phyloP scores from a whole-genome alignment of 164 flowering plant species.

The Berberis vulgaris region DNA sequence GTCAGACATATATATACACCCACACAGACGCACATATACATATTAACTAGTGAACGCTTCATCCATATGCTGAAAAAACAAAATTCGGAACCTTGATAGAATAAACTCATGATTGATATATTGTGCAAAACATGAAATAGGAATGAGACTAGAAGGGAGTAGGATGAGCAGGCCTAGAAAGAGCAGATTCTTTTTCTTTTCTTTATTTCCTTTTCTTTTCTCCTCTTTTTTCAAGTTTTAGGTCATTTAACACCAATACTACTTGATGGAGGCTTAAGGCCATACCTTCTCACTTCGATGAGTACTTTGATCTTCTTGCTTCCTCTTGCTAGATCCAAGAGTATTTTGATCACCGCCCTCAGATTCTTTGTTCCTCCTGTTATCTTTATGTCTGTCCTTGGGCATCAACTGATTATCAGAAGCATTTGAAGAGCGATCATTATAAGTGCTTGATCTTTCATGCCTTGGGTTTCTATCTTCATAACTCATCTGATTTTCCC shows the following conservation, averaged over 20 bases:
- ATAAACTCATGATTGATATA: too few species aligned
- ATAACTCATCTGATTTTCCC: slow-evolving; percentile 32
- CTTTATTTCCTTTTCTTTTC: not conserved
- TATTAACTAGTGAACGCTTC: too few species aligned
- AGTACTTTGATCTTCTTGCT: slow-evolving; percentile 47
- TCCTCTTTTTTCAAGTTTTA: not conserved
- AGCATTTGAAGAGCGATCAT: slow-evolving; percentile 32
- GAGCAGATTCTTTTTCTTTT: too few species aligned
- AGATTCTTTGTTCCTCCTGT: slow-evolving; percentile 39
- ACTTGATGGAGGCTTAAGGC: slow-evolving; percentile 2
- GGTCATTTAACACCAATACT: not conserved
- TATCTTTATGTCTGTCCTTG: slow-evolving; percentile 51
- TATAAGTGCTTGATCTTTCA: slow-evolving; percentile 50
- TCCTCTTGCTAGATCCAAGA: slow-evolving; percentile 32
- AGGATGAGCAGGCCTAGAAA: too few species aligned
- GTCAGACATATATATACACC: too few species aligned
- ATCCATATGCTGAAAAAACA: too few species aligned
- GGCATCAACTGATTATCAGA: slow-evolving; percentile 40
- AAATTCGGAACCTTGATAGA: too few species aligned
- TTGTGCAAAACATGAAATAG: too few species aligned
- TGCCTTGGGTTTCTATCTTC: slow-evolving; percentile 60
- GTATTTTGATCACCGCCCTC: slow-evolving; percentile 34
- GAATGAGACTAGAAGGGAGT: too few species aligned
- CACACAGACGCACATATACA: too few species aligned
- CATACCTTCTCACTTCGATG: slow-evolving; percentile 58